phyloP scores from a whole-genome alignment of 352 stramenopile species.

The Pythium periplocum region DNA sequence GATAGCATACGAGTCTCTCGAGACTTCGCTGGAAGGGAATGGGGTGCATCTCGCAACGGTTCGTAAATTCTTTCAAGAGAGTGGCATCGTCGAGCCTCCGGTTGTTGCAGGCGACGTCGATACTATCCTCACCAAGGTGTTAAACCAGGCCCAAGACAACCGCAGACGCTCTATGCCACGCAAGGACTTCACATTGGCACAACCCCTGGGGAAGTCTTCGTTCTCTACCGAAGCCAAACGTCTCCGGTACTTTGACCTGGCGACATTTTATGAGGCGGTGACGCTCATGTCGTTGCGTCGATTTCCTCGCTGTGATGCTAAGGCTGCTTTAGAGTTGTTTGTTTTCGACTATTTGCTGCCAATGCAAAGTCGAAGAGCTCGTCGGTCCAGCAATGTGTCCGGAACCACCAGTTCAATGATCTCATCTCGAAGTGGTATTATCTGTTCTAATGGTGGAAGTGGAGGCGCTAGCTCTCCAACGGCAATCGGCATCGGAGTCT shows the following conservation, averaged over 20 bases:
- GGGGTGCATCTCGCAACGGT: conserved; percentile 65
- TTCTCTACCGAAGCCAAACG: conserved; percentile 23
- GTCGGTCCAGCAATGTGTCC: conserved; percentile 2
- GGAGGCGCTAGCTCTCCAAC: conserved; percentile 18
- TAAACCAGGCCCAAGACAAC: conserved; percentile 49
- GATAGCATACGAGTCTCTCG: conserved; percentile 40
- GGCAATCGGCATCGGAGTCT: conserved; percentile 20
- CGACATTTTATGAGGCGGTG: conserved; percentile 66
- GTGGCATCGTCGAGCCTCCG: conserved; percentile 48
- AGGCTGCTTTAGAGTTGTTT: conserved; percentile 45
- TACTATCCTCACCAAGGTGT: conserved; percentile 54
- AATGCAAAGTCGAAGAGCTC: conserved; percentile 24
- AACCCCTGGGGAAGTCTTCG: background rate
- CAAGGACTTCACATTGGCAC: conserved; percentile 37
- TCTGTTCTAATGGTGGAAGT: background rate
- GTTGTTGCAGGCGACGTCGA: conserved; percentile 58
- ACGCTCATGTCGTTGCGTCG: conserved; percentile 57
- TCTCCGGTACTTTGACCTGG: conserved; percentile 62
- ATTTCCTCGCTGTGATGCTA: conserved; percentile 49
- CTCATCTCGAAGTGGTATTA: conserved; percentile 5
- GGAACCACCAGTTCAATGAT: background rate
- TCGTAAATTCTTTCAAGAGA: conserved; percentile 59
- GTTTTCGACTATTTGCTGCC: conserved; percentile 47
- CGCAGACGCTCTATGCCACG: conserved; percentile 38
- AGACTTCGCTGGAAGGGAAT: conserved; percentile 36